Base-by-base conservation (phyloP, 179 eudicot genomes). In the Spergularia azorica region DNA sequence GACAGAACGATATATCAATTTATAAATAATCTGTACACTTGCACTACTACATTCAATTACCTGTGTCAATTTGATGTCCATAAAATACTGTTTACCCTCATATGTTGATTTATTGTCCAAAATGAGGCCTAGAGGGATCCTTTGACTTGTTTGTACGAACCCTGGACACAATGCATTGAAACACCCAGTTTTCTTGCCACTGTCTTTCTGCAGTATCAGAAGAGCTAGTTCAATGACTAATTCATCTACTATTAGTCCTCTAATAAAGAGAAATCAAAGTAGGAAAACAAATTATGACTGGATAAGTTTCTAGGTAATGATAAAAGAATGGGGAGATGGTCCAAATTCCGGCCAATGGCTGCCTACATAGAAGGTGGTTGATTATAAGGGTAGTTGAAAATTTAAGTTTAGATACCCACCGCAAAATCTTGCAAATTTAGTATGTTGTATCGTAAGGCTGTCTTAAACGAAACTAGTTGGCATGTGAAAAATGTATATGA, bases 81-180 rank as follows among this genome's bases (percentile, higher is more conserved):
- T 20, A 3, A 11, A 21, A 41, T 26, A 56, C 48, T 83, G 86
- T 0, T 32, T 2, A 15, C 78, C 60, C 0, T 12, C 20, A 3
- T 43, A 41, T 2, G 9, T 18, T 0, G 86, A 80, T 10, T 71
- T 6, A 0, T 79, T 77, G 0, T 14, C 0, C 15, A 84, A 0
- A 5, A 38, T 18, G 0, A 16, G 2, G 17, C 86, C 86, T 65
- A 78, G 68, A 15, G 83, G 54, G 0, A 61, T n/a, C 15, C 59
- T 63, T 9, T 2, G 70, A 61, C 84, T 77, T 11, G 60, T 32
- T 77, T 84, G 84, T 46, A 84, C 84, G 21, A 84, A 84, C 32
- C 86, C 86, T 11, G 82, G 79, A 66, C 86, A 84, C 1, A 46
- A 1, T 18, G 14, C 21, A 18, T 84, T 50, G 65, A 69, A 70